phyloP scores from a whole-genome alignment of 805 yeast genomes.

The Monosporozyma solicola region DNA sequence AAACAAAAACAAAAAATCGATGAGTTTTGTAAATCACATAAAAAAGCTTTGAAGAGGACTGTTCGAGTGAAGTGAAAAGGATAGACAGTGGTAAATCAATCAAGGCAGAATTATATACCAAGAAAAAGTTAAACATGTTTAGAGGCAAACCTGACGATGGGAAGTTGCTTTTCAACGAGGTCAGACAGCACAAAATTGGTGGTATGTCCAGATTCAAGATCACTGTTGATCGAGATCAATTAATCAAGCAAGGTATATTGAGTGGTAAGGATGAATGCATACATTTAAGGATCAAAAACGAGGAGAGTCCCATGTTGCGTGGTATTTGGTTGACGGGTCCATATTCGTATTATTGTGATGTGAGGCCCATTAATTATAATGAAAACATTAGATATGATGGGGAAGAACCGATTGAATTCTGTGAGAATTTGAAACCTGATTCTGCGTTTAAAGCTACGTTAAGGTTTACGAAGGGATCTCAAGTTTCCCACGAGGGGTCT shows the following conservation, averaged over 20 bases:
- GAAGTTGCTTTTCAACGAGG: conserved; percentile 15
- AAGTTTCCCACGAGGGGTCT: conserved; percentile 18
- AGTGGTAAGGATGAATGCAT: conserved; percentile 5
- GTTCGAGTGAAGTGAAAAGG: too few species aligned
- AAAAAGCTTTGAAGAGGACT: neutral
- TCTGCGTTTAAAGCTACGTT: conserved; percentile 54
- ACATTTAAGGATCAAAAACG: conserved; percentile 52
- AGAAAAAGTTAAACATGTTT: neutral
- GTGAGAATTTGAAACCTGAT: conserved; percentile 59
- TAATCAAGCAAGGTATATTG: conserved; percentile 8
- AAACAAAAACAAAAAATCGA: neutral
- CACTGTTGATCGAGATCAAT: conserved; percentile 12
- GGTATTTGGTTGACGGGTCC: conserved; percentile 91
- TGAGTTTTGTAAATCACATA: neutral
- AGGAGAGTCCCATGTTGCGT: conserved; percentile 60
- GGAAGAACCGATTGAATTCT: conserved; percentile 36
- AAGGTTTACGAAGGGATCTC: conserved; percentile 36
- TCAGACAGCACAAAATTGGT: conserved; percentile 20
- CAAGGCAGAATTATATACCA: neutral
- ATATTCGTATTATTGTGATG: conserved; percentile 73
- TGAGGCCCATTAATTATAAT: conserved; percentile 57
- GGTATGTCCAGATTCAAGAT: conserved; percentile 23
- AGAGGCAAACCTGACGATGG: conserved; percentile 4
- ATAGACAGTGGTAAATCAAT: neutral
- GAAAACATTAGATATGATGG: conserved; percentile 35